phyloP scores from a whole-genome alignment of 2,329 filamentous ascomycete genomes.

The Ilyonectria sp. region DNA sequence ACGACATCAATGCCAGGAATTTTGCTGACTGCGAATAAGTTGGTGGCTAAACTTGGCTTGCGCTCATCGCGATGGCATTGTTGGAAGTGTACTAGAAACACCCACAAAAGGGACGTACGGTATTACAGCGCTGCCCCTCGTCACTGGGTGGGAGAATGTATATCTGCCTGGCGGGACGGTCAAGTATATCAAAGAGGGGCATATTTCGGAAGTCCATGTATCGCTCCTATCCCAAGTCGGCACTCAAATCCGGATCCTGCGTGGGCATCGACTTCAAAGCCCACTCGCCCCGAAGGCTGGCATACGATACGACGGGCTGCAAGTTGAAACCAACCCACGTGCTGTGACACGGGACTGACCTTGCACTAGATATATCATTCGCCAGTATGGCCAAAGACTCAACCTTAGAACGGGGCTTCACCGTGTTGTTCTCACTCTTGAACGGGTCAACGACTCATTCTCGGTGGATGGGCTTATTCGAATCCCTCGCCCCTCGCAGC shows the following conservation, averaged over 20 bases:
- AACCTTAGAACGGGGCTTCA: conserved; percentile 53
- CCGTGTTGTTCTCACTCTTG: conserved; percentile 62
- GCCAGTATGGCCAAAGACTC: conserved; percentile 60
- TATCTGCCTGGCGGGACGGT: conserved; percentile 48
- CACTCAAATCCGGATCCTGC: conserved; percentile 65
- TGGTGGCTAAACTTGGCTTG: conserved; percentile 73
- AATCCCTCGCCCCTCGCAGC: conserved; percentile 68
- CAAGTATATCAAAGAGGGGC: conserved; percentile 63
- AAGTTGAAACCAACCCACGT: conserved; percentile 45
- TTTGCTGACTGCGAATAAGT: conserved; percentile 57
- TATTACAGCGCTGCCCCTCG: conserved; percentile 63
- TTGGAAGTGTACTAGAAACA: conserved; percentile 60
- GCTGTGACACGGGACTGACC: conserved; percentile 20
- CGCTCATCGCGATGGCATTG: conserved; percentile 69
- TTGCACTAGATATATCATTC: conserved; percentile 62
- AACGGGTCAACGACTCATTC: conserved; percentile 60
- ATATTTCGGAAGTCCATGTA: conserved; percentile 62
- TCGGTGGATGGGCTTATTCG: conserved; percentile 59
- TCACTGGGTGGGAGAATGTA: conserved; percentile 66
- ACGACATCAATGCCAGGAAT: neutral
- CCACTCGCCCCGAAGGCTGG: conserved; percentile 66
- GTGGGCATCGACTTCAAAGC: conserved; percentile 66
- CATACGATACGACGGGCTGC: conserved; percentile 72
- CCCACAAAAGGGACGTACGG: conserved; percentile 64
- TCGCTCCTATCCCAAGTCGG: conserved; percentile 66